Conservation (phyloP, 768 basidiomycete genomes). For the Auriscalpium microsporum region DNA sequence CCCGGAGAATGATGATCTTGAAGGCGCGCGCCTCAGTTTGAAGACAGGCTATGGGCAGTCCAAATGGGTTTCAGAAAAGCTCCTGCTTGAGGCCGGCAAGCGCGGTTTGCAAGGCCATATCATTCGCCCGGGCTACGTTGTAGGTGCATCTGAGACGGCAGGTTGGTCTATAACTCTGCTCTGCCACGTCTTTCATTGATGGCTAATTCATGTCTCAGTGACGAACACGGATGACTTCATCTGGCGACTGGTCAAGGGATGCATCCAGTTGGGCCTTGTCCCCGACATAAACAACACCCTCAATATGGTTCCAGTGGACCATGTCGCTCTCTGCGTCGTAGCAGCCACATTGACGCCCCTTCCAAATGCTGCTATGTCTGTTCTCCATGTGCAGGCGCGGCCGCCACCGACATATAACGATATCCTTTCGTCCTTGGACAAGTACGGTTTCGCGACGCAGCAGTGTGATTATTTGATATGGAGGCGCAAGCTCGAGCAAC, state of each 20-base stretch:
- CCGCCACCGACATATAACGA: conserved; percentile 33
- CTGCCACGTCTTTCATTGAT: neutral
- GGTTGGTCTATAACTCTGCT: conserved; percentile 40
- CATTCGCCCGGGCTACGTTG: conserved; percentile 90
- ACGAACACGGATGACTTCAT: conserved; percentile 61
- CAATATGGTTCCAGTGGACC: neutral
- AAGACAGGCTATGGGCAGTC: conserved; percentile 94
- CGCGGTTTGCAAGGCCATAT: conserved; percentile 82
- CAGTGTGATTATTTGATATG: conserved; percentile 75
- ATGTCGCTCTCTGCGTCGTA: neutral
- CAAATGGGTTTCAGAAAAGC: conserved; percentile 97
- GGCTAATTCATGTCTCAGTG: conserved; percentile 37
- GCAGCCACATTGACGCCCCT: neutral
- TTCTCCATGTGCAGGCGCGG: conserved; percentile 26
- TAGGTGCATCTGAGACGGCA: conserved; percentile 83
- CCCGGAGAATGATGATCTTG: conserved; percentile 81
- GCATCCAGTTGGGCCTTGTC: neutral
- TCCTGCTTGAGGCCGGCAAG: conserved; percentile 84
- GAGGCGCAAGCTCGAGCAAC: neutral
- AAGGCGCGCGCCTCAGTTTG: conserved; percentile 65
- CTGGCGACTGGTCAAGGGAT: neutral
- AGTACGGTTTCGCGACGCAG: conserved; percentile 73
- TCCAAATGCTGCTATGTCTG: conserved; percentile 58
- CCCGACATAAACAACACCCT: neutral
- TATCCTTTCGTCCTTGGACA: conserved; percentile 34